These are phyloP conservation scores for Cylindrodendrum hubeiense DNA, from an alignment of 2,329 filamentous ascomycete species.

Conservation along the genomic window DNA sequence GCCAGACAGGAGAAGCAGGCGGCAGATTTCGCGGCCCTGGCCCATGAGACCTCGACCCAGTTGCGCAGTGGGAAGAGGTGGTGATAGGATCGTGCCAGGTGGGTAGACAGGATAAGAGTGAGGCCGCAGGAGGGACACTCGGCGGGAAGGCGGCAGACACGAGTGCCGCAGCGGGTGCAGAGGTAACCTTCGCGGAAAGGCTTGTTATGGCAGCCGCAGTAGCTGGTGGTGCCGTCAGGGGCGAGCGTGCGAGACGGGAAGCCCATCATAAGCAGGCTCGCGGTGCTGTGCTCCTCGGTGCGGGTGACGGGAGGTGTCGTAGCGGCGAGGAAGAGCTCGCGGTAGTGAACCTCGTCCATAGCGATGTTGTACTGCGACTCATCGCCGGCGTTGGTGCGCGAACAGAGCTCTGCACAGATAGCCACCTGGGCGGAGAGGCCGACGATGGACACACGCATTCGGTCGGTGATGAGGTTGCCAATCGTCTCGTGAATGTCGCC, in stretches of 20 bases:
- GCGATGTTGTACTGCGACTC: conserved; percentile 83
- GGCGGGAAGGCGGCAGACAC: conserved; percentile 90
- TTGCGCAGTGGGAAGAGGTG: conserved; percentile 91
- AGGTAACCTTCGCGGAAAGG: conserved; percentile 87
- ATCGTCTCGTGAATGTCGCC: conserved; percentile 97
- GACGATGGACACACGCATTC: conserved; percentile 89
- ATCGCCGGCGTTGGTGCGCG: conserved; percentile 87
- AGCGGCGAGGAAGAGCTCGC: conserved; percentile 87
- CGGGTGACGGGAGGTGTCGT: conserved; percentile 91
- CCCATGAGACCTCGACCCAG: conserved; percentile 92
- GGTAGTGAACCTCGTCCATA: conserved; percentile 81
- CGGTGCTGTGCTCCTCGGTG: conserved; percentile 67
- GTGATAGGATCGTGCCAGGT: conserved; percentile 92
- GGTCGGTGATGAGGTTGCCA: conserved; percentile 79
- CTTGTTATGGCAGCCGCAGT: conserved; percentile 92
- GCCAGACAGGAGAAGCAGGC: conserved; percentile 85
- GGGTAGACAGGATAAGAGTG: conserved; percentile 93
- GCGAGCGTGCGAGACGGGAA: conserved; percentile 91
- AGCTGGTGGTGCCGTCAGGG: conserved; percentile 71
- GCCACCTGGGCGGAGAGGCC: conserved; percentile 92
- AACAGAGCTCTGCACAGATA: conserved; percentile 90
- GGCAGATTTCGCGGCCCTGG: conserved; percentile 69
- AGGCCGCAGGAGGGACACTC: conserved; percentile 93
- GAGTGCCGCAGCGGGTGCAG: conserved; percentile 88
- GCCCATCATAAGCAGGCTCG: conserved; percentile 93